Base-by-base conservation (phyloP, 352 stramenopile species). In the Achlya hypogyna region DNA sequence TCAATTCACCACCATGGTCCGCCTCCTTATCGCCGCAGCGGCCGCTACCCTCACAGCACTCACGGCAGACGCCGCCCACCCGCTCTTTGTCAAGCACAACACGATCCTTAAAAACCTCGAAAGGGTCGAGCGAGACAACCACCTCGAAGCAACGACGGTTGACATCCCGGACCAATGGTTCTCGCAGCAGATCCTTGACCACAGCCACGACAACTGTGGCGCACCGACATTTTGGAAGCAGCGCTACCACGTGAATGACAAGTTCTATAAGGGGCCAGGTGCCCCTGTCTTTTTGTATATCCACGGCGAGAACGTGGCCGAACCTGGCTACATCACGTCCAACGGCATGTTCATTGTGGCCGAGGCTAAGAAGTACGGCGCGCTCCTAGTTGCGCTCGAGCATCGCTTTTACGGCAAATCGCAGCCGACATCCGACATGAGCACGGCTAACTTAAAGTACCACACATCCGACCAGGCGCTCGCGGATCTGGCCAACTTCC, bases 331-430 rank as follows among this genome's bases (percentile, higher is more conserved):
- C 62, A 87, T 97, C 4, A 97, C 97, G 72, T 78, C 96, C 60
- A 98, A 93, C 23, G 91, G 91, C 65, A 80, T 98, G 10, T 52
- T 52, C 49, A 98, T 98, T 71, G 98, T 90, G 88, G 91, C 98
- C 72, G 85, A 96, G 47, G 95, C 93, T 6, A 71, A 79, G 27
- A 72, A 79, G 20, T 96, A 98, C 63, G 78, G 86, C 31, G 93
- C 94, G 9, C 73, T 96, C 4, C 69, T 98, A 5, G 92, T 98
- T 16, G 98, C 98, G 75, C 91, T 89, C 0, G 96, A 98, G 72
- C 96, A 99, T 75, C 87, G 96, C 49, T 98, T 97, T 75, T 98
- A 98, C 71, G 96, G 95, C 53, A 76, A 91, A 63, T 95, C 83
- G 51, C 71, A 95, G 16, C 91, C 90, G 23, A 93, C 95, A 47